A percentile compares a stretch with the other conserved stretches of the same genome.
Evolutionary conservation across 2,329 filamentous ascomycete genomes (phyloP).

Genomic region (Hypoxylon sp.): DNA sequence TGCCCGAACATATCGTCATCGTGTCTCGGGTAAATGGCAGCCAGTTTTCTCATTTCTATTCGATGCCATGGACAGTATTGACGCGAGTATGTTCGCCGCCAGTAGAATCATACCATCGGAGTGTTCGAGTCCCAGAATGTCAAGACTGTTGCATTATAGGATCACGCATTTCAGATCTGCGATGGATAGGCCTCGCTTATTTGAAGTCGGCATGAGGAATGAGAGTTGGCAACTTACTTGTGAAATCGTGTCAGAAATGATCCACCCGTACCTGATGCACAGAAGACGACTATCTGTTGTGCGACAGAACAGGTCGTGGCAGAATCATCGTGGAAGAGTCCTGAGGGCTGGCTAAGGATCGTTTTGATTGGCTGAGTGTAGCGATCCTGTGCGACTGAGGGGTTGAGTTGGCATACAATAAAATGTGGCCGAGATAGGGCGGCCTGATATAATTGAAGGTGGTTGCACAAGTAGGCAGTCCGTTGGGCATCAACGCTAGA

Average conservation of each 20-base stretch:
- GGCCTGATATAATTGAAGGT: constrained; percentile 35
- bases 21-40: constrained; percentile 19
- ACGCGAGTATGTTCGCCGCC: not conserved
- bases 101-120: constrained; percentile 13
- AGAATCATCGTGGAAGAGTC: constrained; percentile 16
- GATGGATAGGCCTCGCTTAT: constrained; percentile 14
- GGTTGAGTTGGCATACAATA: constrained; percentile 39
- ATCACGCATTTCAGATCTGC: constrained; percentile 5
- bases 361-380: constrained; percentile 27
- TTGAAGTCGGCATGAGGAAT: constrained; percentile 10
- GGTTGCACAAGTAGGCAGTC: constrained; percentile 26
- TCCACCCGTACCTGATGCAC: constrained; percentile 37
- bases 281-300: constrained; percentile 35
- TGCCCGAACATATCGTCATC: constrained; percentile 9
- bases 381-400: constrained; percentile 30
- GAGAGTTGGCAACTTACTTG: constrained; percentile 15
- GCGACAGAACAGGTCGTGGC: constrained; percentile 39
- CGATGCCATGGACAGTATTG: constrained; percentile 7
- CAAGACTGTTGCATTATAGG: constrained; percentile 9
- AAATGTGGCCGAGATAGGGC: constrained; percentile 21
- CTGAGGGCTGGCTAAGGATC: constrained; percentile 21
- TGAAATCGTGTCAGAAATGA: constrained; percentile 24
- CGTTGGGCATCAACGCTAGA: constrained; percentile 42
- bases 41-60: constrained; percentile 9
- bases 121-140: constrained; percentile 2